Conservation (phyloP, 1,284 basidiomycete species). For the Austroboletus olivaceoglutinosus region DNA sequence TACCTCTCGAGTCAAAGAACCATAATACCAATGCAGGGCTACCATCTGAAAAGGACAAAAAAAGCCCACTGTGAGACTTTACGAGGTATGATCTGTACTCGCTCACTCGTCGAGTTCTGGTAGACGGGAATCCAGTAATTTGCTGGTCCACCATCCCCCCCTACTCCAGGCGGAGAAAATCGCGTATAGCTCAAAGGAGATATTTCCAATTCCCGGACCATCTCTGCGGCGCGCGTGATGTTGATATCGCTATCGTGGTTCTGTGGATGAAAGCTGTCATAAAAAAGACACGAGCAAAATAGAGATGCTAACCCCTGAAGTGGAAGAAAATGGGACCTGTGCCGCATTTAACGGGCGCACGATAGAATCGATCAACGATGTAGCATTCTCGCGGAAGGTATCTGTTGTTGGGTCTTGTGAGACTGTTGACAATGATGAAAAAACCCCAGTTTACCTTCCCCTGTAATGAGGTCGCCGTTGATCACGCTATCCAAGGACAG, state of each 20-base stretch:
- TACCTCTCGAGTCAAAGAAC: constrained; percentile 72
- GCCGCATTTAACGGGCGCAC: constrained; percentile 48
- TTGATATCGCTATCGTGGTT: constrained; percentile 71
- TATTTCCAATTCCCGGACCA: constrained; percentile 51
- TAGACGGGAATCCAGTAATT: constrained; percentile 72
- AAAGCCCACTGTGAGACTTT: background rate
- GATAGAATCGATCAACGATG: constrained; percentile 49
- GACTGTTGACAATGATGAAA: background rate
- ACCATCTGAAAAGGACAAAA: constrained; percentile 37
- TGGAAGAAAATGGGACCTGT: constrained; percentile 51
- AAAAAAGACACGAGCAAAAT: background rate
- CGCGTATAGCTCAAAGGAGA: constrained; percentile 65
- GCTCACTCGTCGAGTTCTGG: constrained; percentile 30
- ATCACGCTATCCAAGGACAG: constrained; percentile 44
- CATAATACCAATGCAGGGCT: constrained; percentile 57
- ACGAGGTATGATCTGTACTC: background rate
- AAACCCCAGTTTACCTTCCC: constrained; percentile 48
- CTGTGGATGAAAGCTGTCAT: constrained; percentile 33
- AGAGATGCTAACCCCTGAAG: constrained; percentile 50
- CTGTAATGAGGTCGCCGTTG: constrained; percentile 66
- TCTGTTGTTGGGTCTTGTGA: constrained; percentile 37
- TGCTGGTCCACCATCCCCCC: constrained; percentile 56
- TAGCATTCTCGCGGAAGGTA: constrained; percentile 58
- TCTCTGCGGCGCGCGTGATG: constrained; percentile 62
- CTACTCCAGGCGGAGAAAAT: constrained; percentile 53